Evolutionary conservation across 495 filamentous ascomycete genomes (phyloP), one percentile per base, ranked within the genome.

Genomic region (Penicillium antarcticum): DNA sequence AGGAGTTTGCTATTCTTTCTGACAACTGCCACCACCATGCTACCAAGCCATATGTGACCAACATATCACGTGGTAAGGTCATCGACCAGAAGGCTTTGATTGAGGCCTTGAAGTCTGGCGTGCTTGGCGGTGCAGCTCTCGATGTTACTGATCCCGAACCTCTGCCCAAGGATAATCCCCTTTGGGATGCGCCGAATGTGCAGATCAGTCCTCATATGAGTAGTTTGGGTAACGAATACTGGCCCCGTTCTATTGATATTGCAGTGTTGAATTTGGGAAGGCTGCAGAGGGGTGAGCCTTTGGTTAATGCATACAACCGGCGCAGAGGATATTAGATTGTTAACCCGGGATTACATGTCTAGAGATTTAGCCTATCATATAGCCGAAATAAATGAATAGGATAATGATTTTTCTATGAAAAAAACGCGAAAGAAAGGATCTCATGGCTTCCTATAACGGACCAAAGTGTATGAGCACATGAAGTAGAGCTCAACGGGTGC

Each of bases 91-190:
- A 81, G 12, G 87, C 82, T 4, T 60, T 96, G 23, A 71, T 92
- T 11, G 70, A 68, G 0, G 83, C 89, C 3, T 41, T 75, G 12
- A 55, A 66, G 17, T 53, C 53, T 1, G 71, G 67, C 0, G 45
- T 56, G 14, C 63, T 96, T 36, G 70, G 81, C 39, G 89, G 89
- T 19, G 91, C 90, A 0, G 88, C 88, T 33, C 68, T 96, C 18
- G 91, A 96, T 65, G 91, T 95, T 0, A 86, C 88, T 8, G 87
- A 92, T 47, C 91, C 90, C 0, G 91, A 96, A 58, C 91, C 91
- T 0, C 61, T 96, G 56, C 87, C 88, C 0, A 52, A 71, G 21
- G 83, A 86, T 9, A 79, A 85, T 65, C 79, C 83, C 49, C 64
- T 96, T 29, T 94, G 88, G 82, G 80, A 77, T n/a, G 70, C 83